Percentiles rank a stretch among this genome's conserved stretches.
Conservation (phyloP, 192 early-diverging fungal species). For the Backusella parvicylindrica region DNA sequence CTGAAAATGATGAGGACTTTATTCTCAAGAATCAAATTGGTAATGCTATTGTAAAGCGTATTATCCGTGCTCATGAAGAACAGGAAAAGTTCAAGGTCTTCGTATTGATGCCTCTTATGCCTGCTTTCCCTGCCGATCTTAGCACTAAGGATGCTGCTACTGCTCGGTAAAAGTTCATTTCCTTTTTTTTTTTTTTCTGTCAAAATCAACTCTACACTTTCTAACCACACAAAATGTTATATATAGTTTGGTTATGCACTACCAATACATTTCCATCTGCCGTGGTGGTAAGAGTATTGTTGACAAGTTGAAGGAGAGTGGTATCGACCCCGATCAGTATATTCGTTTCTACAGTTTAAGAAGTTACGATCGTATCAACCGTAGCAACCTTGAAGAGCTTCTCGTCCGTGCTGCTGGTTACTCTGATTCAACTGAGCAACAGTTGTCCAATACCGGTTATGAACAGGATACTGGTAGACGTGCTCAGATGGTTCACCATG, state of each 20-base stretch:
- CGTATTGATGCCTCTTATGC: slow-evolving; percentile 85
- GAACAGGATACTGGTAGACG: neutral
- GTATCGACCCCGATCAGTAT: slow-evolving; percentile 56
- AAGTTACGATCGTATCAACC: slow-evolving; percentile 70
- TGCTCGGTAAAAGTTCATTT: slow-evolving; percentile 38
- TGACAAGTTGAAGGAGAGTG: slow-evolving; percentile 48
- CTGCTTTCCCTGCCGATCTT: slow-evolving; percentile 84
- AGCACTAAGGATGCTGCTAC: slow-evolving; percentile 68
- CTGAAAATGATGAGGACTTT: slow-evolving; percentile 36
- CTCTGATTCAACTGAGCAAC: neutral
- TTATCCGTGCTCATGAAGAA: slow-evolving; percentile 63
- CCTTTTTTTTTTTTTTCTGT: neutral
- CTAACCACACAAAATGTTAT: neutral
- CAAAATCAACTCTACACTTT: neutral
- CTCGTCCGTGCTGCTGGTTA: slow-evolving; percentile 23
- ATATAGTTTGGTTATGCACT: slow-evolving; percentile 66
- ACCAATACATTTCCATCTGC: slow-evolving; percentile 78
- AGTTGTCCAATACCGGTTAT: neutral
- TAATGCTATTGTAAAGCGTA: slow-evolving; percentile 72
- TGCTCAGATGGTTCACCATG: slow-evolving; percentile 13
- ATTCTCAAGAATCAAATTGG: slow-evolving; percentile 84
- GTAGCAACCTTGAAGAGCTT: slow-evolving; percentile 11
- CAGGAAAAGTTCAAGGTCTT: slow-evolving; percentile 74
- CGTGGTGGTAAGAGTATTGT: slow-evolving; percentile 74
- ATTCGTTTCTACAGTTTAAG: slow-evolving; percentile 78